Percentiles rank a stretch among this genome's conserved stretches.
Conservation (phyloP, 441 rosid species). For the Macaranga tanarius region DNA sequence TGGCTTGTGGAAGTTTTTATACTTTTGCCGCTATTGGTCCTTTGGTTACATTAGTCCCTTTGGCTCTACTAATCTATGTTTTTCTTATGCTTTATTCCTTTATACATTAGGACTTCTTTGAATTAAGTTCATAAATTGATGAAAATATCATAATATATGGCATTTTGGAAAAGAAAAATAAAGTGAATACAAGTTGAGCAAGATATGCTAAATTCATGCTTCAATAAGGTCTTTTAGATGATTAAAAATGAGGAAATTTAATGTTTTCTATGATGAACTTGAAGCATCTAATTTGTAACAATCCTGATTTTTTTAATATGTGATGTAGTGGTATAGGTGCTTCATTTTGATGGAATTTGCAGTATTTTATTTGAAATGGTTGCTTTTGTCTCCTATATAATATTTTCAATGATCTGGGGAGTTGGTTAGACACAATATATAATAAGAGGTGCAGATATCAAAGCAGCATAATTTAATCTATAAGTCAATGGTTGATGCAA, state of each 20-base stretch:
- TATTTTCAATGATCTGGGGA: slow-evolving; percentile 3
- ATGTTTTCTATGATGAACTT: background rate
- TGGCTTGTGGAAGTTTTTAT: slow-evolving; percentile 53
- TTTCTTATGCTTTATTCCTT: slow-evolving; percentile 62
- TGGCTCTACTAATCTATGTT: slow-evolving; percentile 52
- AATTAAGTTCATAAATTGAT: background rate
- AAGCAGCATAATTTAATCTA: slow-evolving; percentile 14
- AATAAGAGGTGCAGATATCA: slow-evolving; percentile 12
- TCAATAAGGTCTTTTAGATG: background rate
- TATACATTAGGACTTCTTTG: slow-evolving; percentile 29
- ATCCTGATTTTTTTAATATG: slow-evolving; percentile 12
- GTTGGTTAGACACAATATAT: slow-evolving; percentile 17
- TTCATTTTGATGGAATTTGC: slow-evolving; percentile 6
- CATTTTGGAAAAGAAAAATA: background rate
- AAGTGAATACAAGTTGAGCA: background rate
- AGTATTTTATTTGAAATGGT: slow-evolving; percentile 18
- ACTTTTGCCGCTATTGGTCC: slow-evolving; percentile 64
- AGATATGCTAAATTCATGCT: background rate
- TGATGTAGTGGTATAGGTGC: slow-evolving; percentile 13
- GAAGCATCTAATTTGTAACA: too few species aligned
- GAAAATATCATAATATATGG: background rate
- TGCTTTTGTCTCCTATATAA: slow-evolving; percentile 11
- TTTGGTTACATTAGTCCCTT: slow-evolving; percentile 64
- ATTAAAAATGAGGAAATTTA: background rate
- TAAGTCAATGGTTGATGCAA: slow-evolving; percentile 24